These are phyloP conservation scores for Primulina eburnea DNA, from an alignment of 257 asterid species.

Conservation along the genomic window DNA sequence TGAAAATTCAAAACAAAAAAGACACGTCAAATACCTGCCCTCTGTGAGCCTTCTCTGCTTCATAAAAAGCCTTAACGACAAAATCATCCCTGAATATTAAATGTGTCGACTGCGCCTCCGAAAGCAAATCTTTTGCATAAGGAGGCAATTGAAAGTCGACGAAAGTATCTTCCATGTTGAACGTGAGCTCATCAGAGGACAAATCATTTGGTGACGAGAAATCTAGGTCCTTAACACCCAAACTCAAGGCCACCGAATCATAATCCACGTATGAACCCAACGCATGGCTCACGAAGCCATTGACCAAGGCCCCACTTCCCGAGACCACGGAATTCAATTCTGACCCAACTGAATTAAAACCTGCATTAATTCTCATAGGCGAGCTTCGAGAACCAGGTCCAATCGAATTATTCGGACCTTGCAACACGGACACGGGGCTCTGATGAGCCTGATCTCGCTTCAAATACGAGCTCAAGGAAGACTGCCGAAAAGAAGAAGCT, in stretches of 20 bases:
- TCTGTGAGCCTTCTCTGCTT: constrained; percentile 72
- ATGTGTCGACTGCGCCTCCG: constrained; percentile 70
- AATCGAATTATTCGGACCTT: constrained; percentile 52
- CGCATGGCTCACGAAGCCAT: constrained; percentile 70
- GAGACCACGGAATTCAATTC: constrained; percentile 51
- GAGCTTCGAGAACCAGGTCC: constrained; percentile 61
- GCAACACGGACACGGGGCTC: constrained; percentile 97
- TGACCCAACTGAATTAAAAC: constrained; percentile 45
- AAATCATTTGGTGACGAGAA: constrained; percentile 33
- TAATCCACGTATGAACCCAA: constrained; percentile 70
- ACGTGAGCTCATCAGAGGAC: constrained; percentile 68
- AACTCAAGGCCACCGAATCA: constrained; percentile 44
- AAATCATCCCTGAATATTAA: constrained; percentile 64
- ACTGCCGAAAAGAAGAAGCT: constrained; percentile 62
- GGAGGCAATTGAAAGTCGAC: constrained; percentile 45
- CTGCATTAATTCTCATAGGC: constrained; percentile 46
- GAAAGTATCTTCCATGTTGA: constrained; percentile 69
- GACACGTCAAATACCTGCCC: not conserved
- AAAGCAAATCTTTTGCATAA: constrained; percentile 61
- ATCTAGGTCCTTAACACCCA: constrained; percentile 38
- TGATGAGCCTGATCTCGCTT: constrained; percentile 73
- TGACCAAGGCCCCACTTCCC: constrained; percentile 51
- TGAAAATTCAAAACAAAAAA: constrained; percentile 21
- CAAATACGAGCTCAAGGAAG: constrained; percentile 58
- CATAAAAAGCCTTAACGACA: constrained; percentile 74